Conservation (phyloP, 345 rosid species). For the Acer saccharum region DNA sequence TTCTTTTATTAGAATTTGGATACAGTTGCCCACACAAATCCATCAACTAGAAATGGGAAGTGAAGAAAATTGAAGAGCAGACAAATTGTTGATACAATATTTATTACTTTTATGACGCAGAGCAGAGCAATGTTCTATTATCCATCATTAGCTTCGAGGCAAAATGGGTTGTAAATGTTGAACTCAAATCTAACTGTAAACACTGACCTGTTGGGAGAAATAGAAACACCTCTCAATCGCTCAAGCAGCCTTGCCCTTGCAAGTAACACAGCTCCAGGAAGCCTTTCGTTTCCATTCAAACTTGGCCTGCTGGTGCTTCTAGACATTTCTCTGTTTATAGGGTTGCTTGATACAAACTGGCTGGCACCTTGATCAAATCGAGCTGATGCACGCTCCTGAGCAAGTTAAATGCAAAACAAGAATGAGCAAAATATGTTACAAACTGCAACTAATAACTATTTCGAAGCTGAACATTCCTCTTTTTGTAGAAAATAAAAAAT, state of each 20-base stretch:
- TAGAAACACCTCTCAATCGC: conserved; percentile 79
- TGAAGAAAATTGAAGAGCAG: neutral
- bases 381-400: conserved; percentile 54
- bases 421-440: neutral
- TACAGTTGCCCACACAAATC: neutral
- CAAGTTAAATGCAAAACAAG: conserved; percentile 16
- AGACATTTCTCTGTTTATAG: conserved; percentile 35
- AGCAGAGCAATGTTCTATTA: neutral
- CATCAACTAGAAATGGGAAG: neutral
- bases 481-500: neutral
- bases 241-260: conserved; percentile 93
- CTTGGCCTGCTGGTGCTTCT: conserved; percentile 41
- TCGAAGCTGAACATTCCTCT: neutral
- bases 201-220: conserved; percentile 66
- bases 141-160: neutral
- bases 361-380: conserved; percentile 42
- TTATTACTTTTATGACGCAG: neutral
- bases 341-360: conserved; percentile 42
- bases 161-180: neutral
- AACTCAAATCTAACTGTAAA: neutral
- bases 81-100: neutral
- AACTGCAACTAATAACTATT: neutral
- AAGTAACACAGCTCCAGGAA: conserved; percentile 89
- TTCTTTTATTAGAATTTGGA: neutral
- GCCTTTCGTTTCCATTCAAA: conserved; percentile 59